Base-by-base conservation (phyloP, 352 stramenopile species). In the Thalassiosira oceanica region DNA sequence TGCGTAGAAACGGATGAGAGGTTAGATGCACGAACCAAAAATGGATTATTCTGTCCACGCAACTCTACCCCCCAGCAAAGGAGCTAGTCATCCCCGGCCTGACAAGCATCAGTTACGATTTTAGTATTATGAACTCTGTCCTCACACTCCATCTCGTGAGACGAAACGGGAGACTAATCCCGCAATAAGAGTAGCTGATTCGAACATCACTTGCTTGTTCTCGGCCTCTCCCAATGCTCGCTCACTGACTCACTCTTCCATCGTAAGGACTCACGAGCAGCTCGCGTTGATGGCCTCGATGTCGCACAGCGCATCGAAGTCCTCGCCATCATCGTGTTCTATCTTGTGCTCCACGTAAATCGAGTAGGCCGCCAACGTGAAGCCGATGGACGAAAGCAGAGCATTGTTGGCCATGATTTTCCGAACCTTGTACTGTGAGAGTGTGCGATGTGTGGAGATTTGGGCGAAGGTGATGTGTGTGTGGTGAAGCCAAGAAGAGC, bases 271-370 rank as follows among this genome's bases (percentile, higher is more conserved):
- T 48, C 18, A 76, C 76, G 76, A 85, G 44, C 83, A 90, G 24
- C 61, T 82, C 23, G 78, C 78, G 37, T 63, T 62, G 50, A 89
- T 85, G 7, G 61, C 45, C 31, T 90, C 79, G 71, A 90, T 90
- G 36, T 90, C 83, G 68, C 83, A 90, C 0, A 90, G 45, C 7
- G 83, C 73, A 0, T 65, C 53, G 45, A 86, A 90, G 53, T 84
- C 79, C 33, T 68, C 58, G 26, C 44, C 16, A 21, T 74, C 56
- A 28, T 63, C 45, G 10, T 50, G 2, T 18, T 69, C 53, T 2
- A 85, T 58, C 49, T 80, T 85, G 35, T 87, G 55, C 53, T 90
- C 83, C 0, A 90, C 83, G 45, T 87, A 84, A 2, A 90, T 29
- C 7, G 79, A 83, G 67, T 90, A 90, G 31, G 58, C 23, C 8